Percentiles rank a stretch among this genome's conserved stretches.
Conservation (phyloP, 2,329 filamentous ascomycete genomes). For the Coniochaeta hoffmannii region DNA sequence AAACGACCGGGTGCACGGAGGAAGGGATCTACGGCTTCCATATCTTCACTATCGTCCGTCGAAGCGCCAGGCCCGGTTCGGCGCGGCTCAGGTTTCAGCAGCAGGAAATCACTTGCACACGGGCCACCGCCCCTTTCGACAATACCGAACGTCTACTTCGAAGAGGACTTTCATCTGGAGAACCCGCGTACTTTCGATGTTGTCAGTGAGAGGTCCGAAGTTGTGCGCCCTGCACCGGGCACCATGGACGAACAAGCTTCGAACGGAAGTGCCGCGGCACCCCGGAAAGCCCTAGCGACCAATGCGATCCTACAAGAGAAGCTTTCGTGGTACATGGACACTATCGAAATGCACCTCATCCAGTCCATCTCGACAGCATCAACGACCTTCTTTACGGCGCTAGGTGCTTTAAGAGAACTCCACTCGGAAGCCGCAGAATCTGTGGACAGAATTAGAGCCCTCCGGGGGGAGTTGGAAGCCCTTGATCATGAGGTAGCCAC, state of each 20-base stretch:
- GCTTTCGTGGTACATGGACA: slow-evolving; percentile 99
- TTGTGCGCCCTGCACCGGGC: slow-evolving; percentile 64
- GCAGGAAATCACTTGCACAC: slow-evolving; percentile 52
- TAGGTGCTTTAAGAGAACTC: slow-evolving; percentile 83
- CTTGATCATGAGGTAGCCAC: slow-evolving; percentile 84
- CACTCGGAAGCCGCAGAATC: slow-evolving; percentile 91
- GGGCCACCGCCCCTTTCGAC: slow-evolving; percentile 82
- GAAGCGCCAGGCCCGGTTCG: slow-evolving; percentile 35
- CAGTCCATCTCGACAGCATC: slow-evolving; percentile 94
- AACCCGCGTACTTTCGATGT: slow-evolving; percentile 95
- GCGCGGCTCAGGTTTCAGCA: slow-evolving; percentile 36
- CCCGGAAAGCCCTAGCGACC: slow-evolving; percentile 82
- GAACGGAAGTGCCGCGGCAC: slow-evolving; percentile 52
- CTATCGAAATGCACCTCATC: slow-evolving; percentile 93
- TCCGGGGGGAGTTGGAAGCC: slow-evolving; percentile 71
- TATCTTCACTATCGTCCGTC: slow-evolving; percentile 42
- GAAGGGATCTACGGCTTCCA: slow-evolving; percentile 35
- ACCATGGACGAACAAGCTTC: slow-evolving; percentile 45
- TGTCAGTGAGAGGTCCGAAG: slow-evolving; percentile 90
- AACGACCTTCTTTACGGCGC: slow-evolving; percentile 89
- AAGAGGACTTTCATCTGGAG: slow-evolving; percentile 89
- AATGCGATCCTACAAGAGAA: slow-evolving; percentile 98
- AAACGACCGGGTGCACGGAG: slow-evolving; percentile 29
- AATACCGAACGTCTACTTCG: slow-evolving; percentile 89
- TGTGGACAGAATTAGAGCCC: slow-evolving; percentile 72